phyloP scores from a whole-genome alignment of 495 filamentous ascomycete species.

The Cladorrhinum samala region DNA sequence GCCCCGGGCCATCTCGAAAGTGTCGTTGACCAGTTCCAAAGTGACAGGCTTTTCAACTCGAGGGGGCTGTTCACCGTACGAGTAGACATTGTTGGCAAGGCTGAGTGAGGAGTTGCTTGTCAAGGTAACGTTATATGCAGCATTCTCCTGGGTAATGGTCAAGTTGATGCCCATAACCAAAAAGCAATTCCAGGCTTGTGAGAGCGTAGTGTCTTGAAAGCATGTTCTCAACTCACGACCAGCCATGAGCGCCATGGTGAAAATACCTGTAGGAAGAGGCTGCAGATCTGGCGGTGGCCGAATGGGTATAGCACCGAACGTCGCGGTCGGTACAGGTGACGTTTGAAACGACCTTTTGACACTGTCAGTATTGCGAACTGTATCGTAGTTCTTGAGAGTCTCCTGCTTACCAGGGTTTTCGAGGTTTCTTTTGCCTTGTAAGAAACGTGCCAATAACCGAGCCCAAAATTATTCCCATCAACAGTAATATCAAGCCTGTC shows the following conservation, averaged over 20 bases:
- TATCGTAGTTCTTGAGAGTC: not conserved
- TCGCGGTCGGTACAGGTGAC: constrained; percentile 35
- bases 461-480: constrained; percentile 60
- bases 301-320: constrained; percentile 59
- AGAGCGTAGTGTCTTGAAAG: constrained; percentile 53
- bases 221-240: constrained; percentile 60
- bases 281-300: constrained; percentile 52
- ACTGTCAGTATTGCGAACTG: constrained; percentile 13
- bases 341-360: constrained; percentile 13
- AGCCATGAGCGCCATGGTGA: constrained; percentile 49
- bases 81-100: constrained; percentile 35
- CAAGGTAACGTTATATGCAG: constrained; percentile 31
- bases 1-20: constrained; percentile 51
- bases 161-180: constrained; percentile 32
- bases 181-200: constrained; percentile 64
- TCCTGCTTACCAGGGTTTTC: constrained; percentile 24
- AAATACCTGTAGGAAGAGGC: constrained; percentile 59
- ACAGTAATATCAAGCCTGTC: constrained; percentile 44
- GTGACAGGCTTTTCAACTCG: constrained; percentile 40
- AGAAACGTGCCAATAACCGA: constrained; percentile 42
- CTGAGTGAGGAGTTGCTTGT: constrained; percentile 29
- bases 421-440: constrained; percentile 21
- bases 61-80: constrained; percentile 72
- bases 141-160: constrained; percentile 18
- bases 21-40: constrained; percentile 61